These are phyloP conservation scores for Cladosporium sp. DNA, from an alignment of 2,329 filamentous ascomycete genomes.

Conservation along the genomic window DNA sequence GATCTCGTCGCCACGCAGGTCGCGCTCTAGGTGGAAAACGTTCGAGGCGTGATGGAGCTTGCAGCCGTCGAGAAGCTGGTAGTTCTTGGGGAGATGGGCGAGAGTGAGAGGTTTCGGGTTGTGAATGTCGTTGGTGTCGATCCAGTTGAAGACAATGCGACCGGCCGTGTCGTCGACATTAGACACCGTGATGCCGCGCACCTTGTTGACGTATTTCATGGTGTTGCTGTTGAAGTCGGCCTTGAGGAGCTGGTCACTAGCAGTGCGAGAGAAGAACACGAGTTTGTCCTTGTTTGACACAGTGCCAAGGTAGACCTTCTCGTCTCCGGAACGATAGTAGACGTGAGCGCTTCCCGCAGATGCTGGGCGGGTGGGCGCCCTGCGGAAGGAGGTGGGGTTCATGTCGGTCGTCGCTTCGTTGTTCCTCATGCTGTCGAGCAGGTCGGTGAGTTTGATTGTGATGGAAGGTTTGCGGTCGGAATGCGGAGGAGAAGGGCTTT, in stretches of 20 bases:
- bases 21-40: conserved; percentile 6
- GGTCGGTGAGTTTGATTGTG: conserved; percentile 52
- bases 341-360: not conserved
- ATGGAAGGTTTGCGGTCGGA: conserved; percentile 47
- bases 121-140: conserved; percentile 7
- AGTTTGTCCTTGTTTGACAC: not conserved
- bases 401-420: not conserved
- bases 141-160: conserved; percentile 9
- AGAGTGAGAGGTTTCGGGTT: conserved; percentile 1
- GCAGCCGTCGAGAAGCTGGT: conserved; percentile 11
- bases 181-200: too few species aligned
- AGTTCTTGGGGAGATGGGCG: not conserved
- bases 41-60: conserved; percentile 10
- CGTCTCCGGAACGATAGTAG: not conserved
- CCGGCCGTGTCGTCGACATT: conserved; percentile 7
- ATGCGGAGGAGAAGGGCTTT: too few species aligned
- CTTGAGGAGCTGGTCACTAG: not conserved
- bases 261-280: not conserved
- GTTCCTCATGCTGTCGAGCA: conserved; percentile 34
- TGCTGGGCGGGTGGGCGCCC: not conserved
- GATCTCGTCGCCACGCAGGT: conserved; percentile 14
- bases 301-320: not conserved
- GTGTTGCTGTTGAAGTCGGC: not conserved
- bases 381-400: not conserved
- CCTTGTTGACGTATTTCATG: not conserved